Evolutionary conservation across 768 basidiomycete genomes (phyloP).

Genomic region (Pleurotus pulmonarius): DNA sequence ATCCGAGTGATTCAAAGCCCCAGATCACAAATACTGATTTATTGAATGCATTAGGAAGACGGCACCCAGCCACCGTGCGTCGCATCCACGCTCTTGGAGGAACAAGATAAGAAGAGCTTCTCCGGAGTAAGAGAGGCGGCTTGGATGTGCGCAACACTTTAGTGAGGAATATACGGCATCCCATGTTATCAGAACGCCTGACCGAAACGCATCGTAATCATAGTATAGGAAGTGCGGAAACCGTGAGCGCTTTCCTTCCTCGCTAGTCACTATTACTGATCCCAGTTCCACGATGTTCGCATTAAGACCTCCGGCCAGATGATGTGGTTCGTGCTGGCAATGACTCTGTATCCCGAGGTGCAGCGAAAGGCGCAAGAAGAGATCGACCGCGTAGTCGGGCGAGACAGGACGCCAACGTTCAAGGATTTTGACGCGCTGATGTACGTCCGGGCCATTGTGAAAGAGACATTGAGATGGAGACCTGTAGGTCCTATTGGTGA

Average conservation of each 20-base stretch:
- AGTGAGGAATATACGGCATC: conserved; percentile 5
- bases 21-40: conserved; percentile 3
- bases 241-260: not conserved
- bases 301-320: conserved; percentile 1
- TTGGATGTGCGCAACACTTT: conserved; percentile 12
- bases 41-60: not conserved
- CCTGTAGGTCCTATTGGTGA: not conserved
- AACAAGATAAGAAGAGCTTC: conserved; percentile 5
- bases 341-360: conserved; percentile 4
- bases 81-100: conserved; percentile 6
- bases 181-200: not conserved
- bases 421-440: conserved; percentile 1
- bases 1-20: not conserved
- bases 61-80: conserved; percentile 9
- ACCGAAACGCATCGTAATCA: too few relatives aligned
- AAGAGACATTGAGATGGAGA: conserved; percentile 8
- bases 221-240: too few relatives aligned
- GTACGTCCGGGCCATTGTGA: conserved; percentile 7
- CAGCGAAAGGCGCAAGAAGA: conserved; percentile 8
- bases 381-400: conserved; percentile 7
- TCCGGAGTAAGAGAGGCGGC: conserved; percentile 7
- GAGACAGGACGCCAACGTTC: conserved; percentile 5
- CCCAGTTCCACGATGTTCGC: not conserved
- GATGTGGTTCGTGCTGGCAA: conserved; percentile 1
- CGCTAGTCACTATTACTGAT: not conserved